Evolutionary conservation across 139 green algal genomes (phyloP).

Genomic region (Pleodorina starrii): DNA sequence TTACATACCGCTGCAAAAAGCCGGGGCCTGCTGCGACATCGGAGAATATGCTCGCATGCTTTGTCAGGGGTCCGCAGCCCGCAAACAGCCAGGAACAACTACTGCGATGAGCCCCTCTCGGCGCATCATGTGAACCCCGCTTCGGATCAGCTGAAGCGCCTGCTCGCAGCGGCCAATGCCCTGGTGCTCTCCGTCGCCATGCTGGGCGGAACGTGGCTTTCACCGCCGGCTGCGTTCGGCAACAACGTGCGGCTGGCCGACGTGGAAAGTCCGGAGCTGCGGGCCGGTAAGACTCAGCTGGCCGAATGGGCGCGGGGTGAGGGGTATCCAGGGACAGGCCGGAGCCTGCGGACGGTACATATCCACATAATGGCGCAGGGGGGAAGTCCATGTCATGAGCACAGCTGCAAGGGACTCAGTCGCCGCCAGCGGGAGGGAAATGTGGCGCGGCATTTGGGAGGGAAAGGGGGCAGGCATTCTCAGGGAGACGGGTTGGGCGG

Average conservation of each 20-base stretch:
- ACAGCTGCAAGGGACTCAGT: too few relatives aligned
- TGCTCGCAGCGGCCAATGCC: background rate
- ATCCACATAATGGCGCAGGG: too few relatives aligned
- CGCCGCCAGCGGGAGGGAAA: too few relatives aligned
- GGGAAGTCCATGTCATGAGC: too few relatives aligned
- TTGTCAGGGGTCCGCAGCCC: background rate
- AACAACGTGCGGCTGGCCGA: constrained; percentile 24
- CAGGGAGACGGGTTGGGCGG: too few relatives aligned
- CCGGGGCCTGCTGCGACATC: background rate
- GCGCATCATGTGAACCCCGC: background rate
- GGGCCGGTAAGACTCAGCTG: background rate
- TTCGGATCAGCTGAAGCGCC: background rate
- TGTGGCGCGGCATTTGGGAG: too few relatives aligned
- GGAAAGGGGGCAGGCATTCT: too few relatives aligned
- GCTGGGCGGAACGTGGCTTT: background rate
- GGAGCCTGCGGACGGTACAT: too few relatives aligned
- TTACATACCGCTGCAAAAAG: background rate
- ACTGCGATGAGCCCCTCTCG: background rate
- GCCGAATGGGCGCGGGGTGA: too few relatives aligned
- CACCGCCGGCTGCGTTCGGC: background rate
- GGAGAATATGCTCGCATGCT: background rate
- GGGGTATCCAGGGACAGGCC: too few relatives aligned
- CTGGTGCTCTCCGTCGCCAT: background rate
- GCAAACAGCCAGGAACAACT: background rate
- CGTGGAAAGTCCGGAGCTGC: constrained; percentile 21